Conservation (phyloP, 805 yeast species). For the Clavispora asparagi region DNA sequence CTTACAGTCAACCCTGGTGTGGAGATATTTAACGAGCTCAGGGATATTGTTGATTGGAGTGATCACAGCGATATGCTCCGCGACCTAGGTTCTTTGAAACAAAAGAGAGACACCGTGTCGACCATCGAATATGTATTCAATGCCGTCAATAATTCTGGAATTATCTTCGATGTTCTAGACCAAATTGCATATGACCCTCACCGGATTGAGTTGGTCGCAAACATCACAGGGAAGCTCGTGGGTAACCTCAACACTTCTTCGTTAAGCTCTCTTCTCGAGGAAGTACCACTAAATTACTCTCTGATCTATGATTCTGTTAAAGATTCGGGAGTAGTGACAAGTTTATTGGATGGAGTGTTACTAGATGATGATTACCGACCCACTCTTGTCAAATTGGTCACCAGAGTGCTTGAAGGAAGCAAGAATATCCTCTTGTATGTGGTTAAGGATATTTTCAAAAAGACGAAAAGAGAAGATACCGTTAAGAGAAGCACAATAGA, state of each 20-base stretch:
- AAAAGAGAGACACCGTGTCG: conserved; percentile 17
- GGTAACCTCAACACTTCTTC: conserved; percentile 10
- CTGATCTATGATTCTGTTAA: conserved; percentile 19
- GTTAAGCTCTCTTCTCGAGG: conserved; percentile 11
- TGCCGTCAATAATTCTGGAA: conserved; percentile 27
- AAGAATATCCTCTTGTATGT: conserved; percentile 20
- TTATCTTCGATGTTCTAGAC: conserved; percentile 32
- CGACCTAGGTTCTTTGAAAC: conserved; percentile 6
- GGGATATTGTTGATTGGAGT: background rate
- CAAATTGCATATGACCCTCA: conserved; percentile 27
- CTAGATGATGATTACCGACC: conserved; percentile 31
- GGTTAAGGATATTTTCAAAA: conserved; percentile 18
- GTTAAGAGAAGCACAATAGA: conserved; percentile 16
- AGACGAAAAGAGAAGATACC: conserved; percentile 13
- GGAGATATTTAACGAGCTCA: background rate
- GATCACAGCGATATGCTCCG: conserved; percentile 8
- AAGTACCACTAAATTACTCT: conserved; percentile 12
- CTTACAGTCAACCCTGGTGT: background rate
- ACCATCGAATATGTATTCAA: conserved; percentile 20
- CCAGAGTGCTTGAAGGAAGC: conserved; percentile 28
- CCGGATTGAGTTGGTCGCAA: conserved; percentile 25
- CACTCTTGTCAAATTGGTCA: conserved; percentile 24
- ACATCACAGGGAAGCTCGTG: conserved; percentile 23
- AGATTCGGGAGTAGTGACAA: conserved; percentile 31
- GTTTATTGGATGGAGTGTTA: conserved; percentile 32